Conservation (phyloP, 257 asterid genomes). For the Rhazya stricta region DNA sequence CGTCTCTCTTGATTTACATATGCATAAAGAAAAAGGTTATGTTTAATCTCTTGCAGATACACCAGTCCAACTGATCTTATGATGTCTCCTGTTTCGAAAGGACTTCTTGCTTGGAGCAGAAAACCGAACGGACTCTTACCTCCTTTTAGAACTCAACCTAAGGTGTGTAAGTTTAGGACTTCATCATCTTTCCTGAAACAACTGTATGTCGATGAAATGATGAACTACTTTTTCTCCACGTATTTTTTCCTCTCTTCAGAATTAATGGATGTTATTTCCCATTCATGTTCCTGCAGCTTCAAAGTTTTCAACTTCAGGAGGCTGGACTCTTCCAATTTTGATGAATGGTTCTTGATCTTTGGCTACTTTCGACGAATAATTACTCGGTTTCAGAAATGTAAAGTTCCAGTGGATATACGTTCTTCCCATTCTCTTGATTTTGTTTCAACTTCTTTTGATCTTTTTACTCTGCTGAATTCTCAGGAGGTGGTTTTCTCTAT, state of each 20-base stretch:
- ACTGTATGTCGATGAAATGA: neutral
- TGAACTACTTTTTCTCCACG: neutral
- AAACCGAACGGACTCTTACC: slow-evolving; percentile 48
- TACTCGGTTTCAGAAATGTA: neutral
- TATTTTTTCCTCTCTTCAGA: neutral
- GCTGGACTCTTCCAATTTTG: slow-evolving; percentile 19
- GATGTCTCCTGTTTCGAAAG: slow-evolving; percentile 66
- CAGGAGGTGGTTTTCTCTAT: neutral
- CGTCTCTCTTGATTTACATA: neutral
- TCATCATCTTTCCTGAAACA: neutral
- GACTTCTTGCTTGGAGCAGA: slow-evolving; percentile 44
- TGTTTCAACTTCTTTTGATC: neutral
- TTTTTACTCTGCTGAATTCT: neutral
- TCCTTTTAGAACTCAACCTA: slow-evolving; percentile 30
- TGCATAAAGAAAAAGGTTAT: neutral
- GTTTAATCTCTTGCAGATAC: slow-evolving; percentile 34
- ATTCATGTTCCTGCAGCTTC: slow-evolving; percentile 26
- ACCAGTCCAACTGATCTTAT: slow-evolving; percentile 71
- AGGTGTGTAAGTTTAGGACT: neutral
- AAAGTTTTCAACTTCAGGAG: slow-evolving; percentile 29
- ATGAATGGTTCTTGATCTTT: neutral
- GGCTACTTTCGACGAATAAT: neutral
- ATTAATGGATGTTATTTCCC: neutral
- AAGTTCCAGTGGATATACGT: no score
- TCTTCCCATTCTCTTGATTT: neutral